Evolutionary conservation across 78 protist genomes (phyloP).

Genomic region (Protostelium mycophagum): DNA sequence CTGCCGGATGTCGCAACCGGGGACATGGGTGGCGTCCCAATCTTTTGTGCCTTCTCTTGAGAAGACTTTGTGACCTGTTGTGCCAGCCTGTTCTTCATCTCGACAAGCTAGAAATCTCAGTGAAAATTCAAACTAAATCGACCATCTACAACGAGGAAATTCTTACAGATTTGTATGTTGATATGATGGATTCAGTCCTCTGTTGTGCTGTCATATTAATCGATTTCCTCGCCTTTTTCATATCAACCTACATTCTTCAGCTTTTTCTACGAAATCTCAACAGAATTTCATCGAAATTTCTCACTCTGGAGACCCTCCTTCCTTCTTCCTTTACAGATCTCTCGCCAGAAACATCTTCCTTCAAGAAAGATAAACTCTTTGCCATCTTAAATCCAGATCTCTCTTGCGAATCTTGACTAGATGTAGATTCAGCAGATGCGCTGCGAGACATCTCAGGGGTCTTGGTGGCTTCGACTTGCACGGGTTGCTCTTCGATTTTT

Average conservation of each 20-base stretch:
- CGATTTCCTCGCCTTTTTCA: neutral
- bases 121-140: too few relatives aligned
- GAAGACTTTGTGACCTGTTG: neutral
- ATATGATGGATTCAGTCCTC: neutral
- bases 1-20: neutral
- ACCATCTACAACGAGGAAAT: neutral
- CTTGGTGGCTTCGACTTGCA: too few relatives aligned
- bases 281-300: neutral
- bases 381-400: neutral
- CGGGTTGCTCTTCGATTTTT: too few relatives aligned
- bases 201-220: neutral
- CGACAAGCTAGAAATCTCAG: neutral
- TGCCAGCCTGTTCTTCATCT: neutral
- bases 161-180: neutral
- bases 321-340: neutral
- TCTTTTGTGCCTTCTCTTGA: neutral
- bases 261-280: neutral
- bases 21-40: neutral
- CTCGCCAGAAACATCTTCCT: neutral
- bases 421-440: neutral
- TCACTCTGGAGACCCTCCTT: neutral
- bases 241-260: neutral
- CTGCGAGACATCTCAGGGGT: too few relatives aligned
- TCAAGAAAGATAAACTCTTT: too few relatives aligned
- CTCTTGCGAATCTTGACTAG: neutral